phyloP scores from a whole-genome alignment of 139 green algal species.

The Coelastrella sp. region DNA sequence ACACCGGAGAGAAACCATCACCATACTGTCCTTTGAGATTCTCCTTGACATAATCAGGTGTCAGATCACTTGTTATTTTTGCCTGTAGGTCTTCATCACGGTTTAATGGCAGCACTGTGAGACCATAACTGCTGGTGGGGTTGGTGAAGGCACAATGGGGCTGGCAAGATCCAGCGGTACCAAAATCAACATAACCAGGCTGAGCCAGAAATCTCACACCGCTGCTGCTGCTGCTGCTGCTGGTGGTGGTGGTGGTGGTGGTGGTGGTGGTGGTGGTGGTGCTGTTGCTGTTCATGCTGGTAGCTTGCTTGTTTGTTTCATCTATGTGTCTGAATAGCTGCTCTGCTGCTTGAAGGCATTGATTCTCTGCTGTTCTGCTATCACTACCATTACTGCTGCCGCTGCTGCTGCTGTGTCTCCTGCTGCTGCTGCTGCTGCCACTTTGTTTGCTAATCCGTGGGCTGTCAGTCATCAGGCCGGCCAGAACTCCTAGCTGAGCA shows the following conservation, averaged over 20 bases:
- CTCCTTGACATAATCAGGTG: background rate
- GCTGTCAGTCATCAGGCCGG: background rate
- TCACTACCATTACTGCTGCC: background rate
- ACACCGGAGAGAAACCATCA: background rate
- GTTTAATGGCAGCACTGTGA: slow-evolving; percentile 49
- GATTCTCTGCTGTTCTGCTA: background rate
- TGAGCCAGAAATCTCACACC: background rate
- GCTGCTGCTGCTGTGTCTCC: background rate
- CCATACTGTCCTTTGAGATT: slow-evolving; percentile 6
- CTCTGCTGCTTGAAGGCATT: background rate
- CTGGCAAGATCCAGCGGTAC: slow-evolving; percentile 11
- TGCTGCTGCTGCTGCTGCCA: slow-evolving; percentile 23
- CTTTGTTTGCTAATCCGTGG: background rate
- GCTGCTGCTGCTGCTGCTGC: slow-evolving; percentile 20
- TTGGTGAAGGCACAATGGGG: slow-evolving; percentile 53
- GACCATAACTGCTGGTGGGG: slow-evolving; percentile 48
- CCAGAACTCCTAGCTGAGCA: background rate
- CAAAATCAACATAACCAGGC: slow-evolving; percentile 20
- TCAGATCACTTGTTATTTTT: background rate
- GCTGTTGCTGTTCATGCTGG: background rate
- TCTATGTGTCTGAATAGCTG: background rate
- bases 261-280: background rate
- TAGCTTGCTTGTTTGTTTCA: background rate
- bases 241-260: background rate
- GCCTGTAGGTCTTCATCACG: slow-evolving; percentile 20